phyloP scores from a whole-genome alignment of 768 basidiomycete species.

The Cyclocybe cylindracea region DNA sequence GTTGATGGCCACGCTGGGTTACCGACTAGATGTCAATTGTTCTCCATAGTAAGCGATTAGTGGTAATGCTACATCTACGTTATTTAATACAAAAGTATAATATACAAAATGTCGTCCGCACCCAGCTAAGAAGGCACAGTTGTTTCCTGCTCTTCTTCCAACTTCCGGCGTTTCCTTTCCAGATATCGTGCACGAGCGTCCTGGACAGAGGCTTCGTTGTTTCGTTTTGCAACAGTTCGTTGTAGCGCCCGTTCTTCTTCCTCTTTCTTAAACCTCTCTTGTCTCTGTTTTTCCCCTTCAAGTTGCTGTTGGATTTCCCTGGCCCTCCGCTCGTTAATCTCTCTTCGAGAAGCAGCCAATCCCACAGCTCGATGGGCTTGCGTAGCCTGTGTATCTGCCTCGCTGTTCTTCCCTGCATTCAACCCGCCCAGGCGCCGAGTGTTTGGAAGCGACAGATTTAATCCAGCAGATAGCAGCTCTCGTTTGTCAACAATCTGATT shows the following conservation, averaged over 20 bases:
- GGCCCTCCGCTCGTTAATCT: conserved; percentile 83
- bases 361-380: conserved; percentile 79
- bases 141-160: conserved; percentile 44
- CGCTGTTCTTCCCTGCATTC: conserved; percentile 20
- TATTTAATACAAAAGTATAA: conserved; percentile 9
- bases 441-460: conserved; percentile 87
- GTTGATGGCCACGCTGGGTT: conserved; percentile 43
- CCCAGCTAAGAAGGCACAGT: background rate
- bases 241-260: conserved; percentile 67
- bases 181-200: conserved; percentile 75
- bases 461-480: conserved; percentile 85
- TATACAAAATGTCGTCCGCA: background rate
- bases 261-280: conserved; percentile 54
- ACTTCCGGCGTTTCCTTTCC: conserved; percentile 75
- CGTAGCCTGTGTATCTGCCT: conserved; percentile 19
- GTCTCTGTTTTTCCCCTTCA: conserved; percentile 67
- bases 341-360: conserved; percentile 72
- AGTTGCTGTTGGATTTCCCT: conserved; percentile 80
- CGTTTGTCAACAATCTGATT: conserved; percentile 97
- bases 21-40: conserved; percentile 23
- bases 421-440: conserved; percentile 67
- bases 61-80: conserved; percentile 4
- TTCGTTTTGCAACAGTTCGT: conserved; percentile 70
- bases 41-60: conserved; percentile 9
- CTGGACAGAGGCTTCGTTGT: conserved; percentile 71